These are phyloP conservation scores for Penicillium flavigenum DNA, from an alignment of 495 filamentous ascomycete species.

Conservation along the genomic window DNA sequence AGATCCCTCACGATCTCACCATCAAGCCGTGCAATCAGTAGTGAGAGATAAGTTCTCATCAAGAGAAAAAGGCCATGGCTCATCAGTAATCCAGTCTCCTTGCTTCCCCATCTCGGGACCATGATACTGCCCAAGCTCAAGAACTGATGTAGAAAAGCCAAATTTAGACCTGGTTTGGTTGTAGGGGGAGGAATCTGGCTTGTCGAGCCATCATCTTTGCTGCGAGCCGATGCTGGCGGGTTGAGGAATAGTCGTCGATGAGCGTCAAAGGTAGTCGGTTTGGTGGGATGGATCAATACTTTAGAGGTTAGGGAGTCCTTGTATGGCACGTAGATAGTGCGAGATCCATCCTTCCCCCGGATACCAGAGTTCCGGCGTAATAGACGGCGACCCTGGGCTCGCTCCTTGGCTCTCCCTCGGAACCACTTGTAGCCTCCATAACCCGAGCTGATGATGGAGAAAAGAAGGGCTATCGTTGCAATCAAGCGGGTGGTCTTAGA, in stretches of 20 bases:
- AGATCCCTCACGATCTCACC: slow-evolving; percentile 96
- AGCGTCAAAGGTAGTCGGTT: slow-evolving; percentile 91
- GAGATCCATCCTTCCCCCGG: slow-evolving; percentile 86
- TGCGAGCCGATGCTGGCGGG: slow-evolving; percentile 73
- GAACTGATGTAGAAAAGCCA: slow-evolving; percentile 98
- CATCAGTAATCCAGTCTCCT: slow-evolving; percentile 85
- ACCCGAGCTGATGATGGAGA: slow-evolving; percentile 72
- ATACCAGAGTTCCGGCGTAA: slow-evolving; percentile 90
- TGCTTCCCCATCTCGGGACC: slow-evolving; percentile 92
- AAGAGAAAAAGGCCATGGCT: slow-evolving; percentile 70
- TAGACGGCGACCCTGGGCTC: slow-evolving; percentile 73
- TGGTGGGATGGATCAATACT: slow-evolving; percentile 90
- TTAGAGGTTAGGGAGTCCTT: slow-evolving; percentile 76
- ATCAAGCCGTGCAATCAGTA: slow-evolving; percentile 89
- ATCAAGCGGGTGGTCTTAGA: slow-evolving; percentile 69
- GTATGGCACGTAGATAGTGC: slow-evolving; percentile 94
- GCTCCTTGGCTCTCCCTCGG: slow-evolving; percentile 66
- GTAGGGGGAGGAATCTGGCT: slow-evolving; percentile 77
- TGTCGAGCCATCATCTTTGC: slow-evolving; percentile 62
- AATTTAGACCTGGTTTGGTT: slow-evolving; percentile 87
- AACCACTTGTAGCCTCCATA: slow-evolving; percentile 77
- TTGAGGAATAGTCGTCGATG: slow-evolving; percentile 92
- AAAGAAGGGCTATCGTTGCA: slow-evolving; percentile 67
- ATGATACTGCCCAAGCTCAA: slow-evolving; percentile 93
- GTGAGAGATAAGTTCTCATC: slow-evolving; percentile 87